phyloP scores from a whole-genome alignment of 176 grass and related monocot species.

The Hsuehochloa calcarea region DNA sequence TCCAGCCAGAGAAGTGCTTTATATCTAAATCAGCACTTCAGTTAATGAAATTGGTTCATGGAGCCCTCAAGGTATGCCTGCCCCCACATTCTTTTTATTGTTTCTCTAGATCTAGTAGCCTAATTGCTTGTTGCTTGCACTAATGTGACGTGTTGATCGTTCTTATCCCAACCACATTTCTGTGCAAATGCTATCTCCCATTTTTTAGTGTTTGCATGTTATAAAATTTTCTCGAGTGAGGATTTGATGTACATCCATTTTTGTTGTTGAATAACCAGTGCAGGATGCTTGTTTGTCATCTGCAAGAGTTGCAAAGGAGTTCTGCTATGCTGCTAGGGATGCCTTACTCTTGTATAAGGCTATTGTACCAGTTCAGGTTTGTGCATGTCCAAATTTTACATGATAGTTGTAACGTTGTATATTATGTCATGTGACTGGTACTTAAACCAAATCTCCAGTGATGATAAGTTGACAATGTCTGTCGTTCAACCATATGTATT shows the following conservation, averaged over 20 bases:
- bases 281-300: conserved; percentile 99
- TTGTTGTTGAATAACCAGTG: conserved; percentile 70
- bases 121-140: not conserved
- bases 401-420: conserved; percentile 6
- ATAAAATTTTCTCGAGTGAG: not conserved
- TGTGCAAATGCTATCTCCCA: conserved; percentile 9
- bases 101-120: not conserved
- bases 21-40: conserved; percentile 75
- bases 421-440: not conserved
- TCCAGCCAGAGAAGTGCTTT: conserved; percentile 72
- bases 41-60: conserved; percentile 80
- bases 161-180: conserved; percentile 17
- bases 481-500: not conserved
- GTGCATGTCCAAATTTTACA: conserved; percentile 31
- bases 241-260: conserved; percentile 52
- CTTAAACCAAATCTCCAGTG: conserved; percentile 17
- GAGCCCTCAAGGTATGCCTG: conserved; percentile 79
- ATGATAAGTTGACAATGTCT: not conserved
- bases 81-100: conserved; percentile 18
- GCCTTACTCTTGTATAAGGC: conserved; percentile 87
- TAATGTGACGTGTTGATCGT: not conserved
- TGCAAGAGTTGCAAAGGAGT: conserved; percentile 81
- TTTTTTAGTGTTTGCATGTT: not conserved
- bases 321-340: conserved; percentile 91
- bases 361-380: conserved; percentile 84